Conservation (phyloP, 768 basidiomycete genomes). For the Cyclocybe aegerita region DNA sequence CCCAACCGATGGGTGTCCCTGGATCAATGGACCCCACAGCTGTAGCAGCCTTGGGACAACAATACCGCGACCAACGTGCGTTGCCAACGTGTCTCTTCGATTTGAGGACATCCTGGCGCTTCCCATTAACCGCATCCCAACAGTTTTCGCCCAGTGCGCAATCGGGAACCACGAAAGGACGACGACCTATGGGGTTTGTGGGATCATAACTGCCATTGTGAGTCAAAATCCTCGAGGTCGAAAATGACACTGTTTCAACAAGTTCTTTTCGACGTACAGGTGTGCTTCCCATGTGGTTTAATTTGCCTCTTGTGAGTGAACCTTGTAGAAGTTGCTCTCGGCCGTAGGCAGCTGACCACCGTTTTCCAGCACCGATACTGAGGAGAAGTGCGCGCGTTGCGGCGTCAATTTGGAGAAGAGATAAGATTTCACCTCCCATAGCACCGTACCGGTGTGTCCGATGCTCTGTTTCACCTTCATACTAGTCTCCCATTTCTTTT, state of each 20-base stretch:
- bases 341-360: too few relatives aligned
- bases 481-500: too few relatives aligned
- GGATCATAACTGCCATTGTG: constrained; percentile 26
- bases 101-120: background rate
- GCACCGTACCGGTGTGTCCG: too few relatives aligned
- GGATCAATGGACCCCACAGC: too few relatives aligned
- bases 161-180: constrained; percentile 19
- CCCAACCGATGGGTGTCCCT: background rate
- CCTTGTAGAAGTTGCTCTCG: too few relatives aligned
- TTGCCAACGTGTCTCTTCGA: background rate
- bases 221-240: constrained; percentile 4
- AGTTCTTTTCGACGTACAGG: background rate
- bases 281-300: too few relatives aligned
- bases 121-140: background rate
- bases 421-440: too few relatives aligned
- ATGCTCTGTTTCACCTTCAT: too few relatives aligned
- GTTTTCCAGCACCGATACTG: too few relatives aligned
- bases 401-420: too few relatives aligned
- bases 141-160: constrained; percentile 21
- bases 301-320: too few relatives aligned
- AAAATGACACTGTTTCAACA: background rate
- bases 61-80: constrained; percentile 9
- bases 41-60: background rate
- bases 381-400: too few relatives aligned
- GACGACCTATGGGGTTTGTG: constrained; percentile 20